Evolutionary conservation across 352 stramenopile species (phyloP), one percentile per base, ranked within the genome.

Genomic region (Peronospora farinosa): DNA sequence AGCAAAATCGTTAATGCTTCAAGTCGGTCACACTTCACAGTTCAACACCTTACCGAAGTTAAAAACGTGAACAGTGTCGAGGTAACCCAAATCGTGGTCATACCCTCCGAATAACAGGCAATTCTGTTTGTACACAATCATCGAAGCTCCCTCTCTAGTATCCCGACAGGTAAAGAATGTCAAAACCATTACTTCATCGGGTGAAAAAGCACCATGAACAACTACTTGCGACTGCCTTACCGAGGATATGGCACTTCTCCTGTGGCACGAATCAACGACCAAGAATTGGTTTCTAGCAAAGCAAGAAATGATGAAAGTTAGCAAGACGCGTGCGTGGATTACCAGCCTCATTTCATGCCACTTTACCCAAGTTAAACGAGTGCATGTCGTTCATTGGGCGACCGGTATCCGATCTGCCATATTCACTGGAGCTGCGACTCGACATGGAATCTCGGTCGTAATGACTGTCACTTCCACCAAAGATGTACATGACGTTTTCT

Each of bases 11-110:
- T 46, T 3, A 32, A 13, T 17, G 27, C 13, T 30, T 16, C 5
- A 7, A 46, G 27, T 23, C 23, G 1, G n/a, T 13, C 28, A 36
- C 12, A 33, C 7, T 9, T 27, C 17, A 16, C 13, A 46, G 25
- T n/a, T 7, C 11, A 25, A 2, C n/a, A n/a, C 4, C 59, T 21
- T 48, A 75, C 89, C 75, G 56, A 99, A 98, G 60, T 98, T 93
- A 72, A 98, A 98, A 2, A 97, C 65, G 65, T 98, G 88, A 1
- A 98, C 90, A 57, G 98, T 95, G 32, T 97, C 96, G 19, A 99
- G 69, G 60, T 98, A 95, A 12, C 95, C 60, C 33, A 69, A 65
- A 6, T 95, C 98, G 2, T 95, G 95, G 60, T 98, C 96, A 67
- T 99, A 96, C 12, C 96, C 96, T 12, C 95, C 95, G 69, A 97